Conservation (phyloP, 805 yeast species). For the Monosporozyma servazzii region DNA sequence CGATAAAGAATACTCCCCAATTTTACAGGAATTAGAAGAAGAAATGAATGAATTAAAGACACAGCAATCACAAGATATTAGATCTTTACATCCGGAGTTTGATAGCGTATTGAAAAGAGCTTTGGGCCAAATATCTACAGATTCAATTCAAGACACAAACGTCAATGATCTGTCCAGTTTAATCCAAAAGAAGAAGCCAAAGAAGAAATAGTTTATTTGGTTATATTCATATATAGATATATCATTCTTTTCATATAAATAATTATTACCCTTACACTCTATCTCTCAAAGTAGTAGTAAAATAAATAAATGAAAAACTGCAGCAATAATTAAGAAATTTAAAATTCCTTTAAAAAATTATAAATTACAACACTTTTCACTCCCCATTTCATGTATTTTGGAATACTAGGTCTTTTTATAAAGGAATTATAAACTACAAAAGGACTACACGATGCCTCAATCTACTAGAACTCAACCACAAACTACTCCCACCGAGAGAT, state of each 20-base stretch:
- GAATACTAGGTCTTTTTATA: too few relatives aligned
- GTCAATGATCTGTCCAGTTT: conserved; percentile 56
- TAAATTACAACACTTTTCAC: not conserved
- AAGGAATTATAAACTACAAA: not conserved
- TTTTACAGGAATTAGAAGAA: conserved; percentile 39
- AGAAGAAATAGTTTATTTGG: not conserved
- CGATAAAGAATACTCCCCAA: not conserved
- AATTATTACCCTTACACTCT: too few relatives aligned
- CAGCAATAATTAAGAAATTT: not conserved
- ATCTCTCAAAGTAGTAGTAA: too few relatives aligned
- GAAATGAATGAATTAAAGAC: conserved; percentile 40
- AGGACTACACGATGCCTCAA: not conserved
- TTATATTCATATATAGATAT: not conserved
- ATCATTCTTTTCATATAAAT: not conserved
- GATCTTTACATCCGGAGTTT: conserved; percentile 9
- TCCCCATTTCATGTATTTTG: too few relatives aligned
- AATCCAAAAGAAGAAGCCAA: conserved; percentile 45
- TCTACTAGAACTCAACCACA: not conserved
- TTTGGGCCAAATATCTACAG: conserved; percentile 7
- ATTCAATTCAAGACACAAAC: conserved; percentile 9
- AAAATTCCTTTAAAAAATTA: not conserved
- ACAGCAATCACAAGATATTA: conserved; percentile 4
- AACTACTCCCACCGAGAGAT: conserved; percentile 4
- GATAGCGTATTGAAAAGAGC: conserved; percentile 11
- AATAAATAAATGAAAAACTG: not conserved